Percentiles rank a stretch among this genome's conserved stretches.
These are phyloP conservation scores for Phytophthora gonapodyides DNA, from an alignment of 352 stramenopile species.

Conservation along the genomic window DNA sequence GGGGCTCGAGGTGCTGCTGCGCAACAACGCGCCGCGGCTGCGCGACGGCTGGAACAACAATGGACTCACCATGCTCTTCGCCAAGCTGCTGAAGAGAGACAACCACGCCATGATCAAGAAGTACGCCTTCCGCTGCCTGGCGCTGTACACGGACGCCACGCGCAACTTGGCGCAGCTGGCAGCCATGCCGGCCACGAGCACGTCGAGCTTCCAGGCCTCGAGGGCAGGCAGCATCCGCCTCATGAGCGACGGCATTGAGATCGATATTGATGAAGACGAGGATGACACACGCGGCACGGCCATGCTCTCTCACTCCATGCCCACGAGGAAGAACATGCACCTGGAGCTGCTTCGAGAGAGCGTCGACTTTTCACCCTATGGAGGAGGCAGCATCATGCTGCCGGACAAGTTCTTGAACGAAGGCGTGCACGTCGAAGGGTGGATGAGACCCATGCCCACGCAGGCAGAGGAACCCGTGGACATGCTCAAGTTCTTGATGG, in stretches of 20 bases:
- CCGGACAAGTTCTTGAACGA: conserved; percentile 86
- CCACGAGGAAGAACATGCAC: conserved; percentile 65
- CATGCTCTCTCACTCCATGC: conserved; percentile 37
- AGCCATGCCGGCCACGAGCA: conserved; percentile 42
- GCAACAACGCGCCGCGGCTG: conserved; percentile 68
- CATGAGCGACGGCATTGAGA: conserved; percentile 43
- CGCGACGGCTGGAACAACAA: conserved; percentile 85
- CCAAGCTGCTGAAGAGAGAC: conserved; percentile 83
- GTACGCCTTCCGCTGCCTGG: conserved; percentile 86
- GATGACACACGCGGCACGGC: conserved; percentile 48
- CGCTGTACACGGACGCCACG: conserved; percentile 81
- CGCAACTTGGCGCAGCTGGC: conserved; percentile 72
- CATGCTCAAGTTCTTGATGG: conserved; percentile 91
- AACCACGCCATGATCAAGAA: conserved; percentile 91
- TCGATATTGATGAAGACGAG: conserved; percentile 52
- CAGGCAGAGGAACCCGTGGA: conserved; percentile 87
- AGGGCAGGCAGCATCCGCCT: conserved; percentile 47
- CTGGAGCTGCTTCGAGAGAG: conserved; percentile 81
- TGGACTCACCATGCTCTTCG: conserved; percentile 80
- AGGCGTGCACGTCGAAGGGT: conserved; percentile 83
- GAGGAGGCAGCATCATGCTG: conserved; percentile 77
- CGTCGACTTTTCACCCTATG: conserved; percentile 87
- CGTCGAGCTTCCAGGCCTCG: conserved; percentile 40
- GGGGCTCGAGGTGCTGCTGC: conserved; percentile 80
- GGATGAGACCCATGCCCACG: conserved; percentile 77